Evolutionary conservation across 164 flowering plant genomes (phyloP).

Genomic region (Liquidambar formosana): DNA sequence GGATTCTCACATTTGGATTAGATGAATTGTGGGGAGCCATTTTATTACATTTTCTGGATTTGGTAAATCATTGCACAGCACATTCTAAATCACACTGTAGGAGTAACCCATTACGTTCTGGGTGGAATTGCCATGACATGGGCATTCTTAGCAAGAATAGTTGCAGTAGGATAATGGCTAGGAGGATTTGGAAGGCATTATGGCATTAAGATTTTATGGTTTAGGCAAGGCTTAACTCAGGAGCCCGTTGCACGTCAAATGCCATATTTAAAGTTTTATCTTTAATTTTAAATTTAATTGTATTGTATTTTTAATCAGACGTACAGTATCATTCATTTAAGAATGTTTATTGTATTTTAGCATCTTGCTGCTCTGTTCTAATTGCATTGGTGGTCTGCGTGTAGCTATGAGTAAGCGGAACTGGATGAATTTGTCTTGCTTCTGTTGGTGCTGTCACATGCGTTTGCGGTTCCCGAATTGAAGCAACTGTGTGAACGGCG

Average conservation of each 20-base stretch:
- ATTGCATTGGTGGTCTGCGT: neutral
- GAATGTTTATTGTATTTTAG: too few species aligned
- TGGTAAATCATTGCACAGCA: too few species aligned
- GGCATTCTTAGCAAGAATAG: neutral
- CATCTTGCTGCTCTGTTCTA: neutral
- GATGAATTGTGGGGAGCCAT: neutral
- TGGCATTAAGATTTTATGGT: neutral
- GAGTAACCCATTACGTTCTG: constrained; percentile 9
- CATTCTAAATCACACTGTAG: neutral
- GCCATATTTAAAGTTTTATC: neutral
- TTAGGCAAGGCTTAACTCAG: neutral
- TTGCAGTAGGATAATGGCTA: neutral
- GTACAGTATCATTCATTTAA: too few species aligned
- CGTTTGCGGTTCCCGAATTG: constrained; percentile 60
- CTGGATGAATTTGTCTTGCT: constrained; percentile 61
- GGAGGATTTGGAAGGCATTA: neutral
- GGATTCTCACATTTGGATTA: neutral
- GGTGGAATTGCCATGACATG: constrained; percentile 11
- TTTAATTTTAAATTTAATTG: too few species aligned
- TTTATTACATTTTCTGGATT: too few species aligned
- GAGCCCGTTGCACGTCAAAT: neutral
- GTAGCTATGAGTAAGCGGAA: constrained; percentile 69
- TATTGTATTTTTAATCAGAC: too few species aligned
- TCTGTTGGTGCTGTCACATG: constrained; percentile 80
- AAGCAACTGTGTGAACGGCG: constrained; percentile 55